Conservation (phyloP, 2,329 filamentous ascomycete species). For the Venturia asperata region DNA sequence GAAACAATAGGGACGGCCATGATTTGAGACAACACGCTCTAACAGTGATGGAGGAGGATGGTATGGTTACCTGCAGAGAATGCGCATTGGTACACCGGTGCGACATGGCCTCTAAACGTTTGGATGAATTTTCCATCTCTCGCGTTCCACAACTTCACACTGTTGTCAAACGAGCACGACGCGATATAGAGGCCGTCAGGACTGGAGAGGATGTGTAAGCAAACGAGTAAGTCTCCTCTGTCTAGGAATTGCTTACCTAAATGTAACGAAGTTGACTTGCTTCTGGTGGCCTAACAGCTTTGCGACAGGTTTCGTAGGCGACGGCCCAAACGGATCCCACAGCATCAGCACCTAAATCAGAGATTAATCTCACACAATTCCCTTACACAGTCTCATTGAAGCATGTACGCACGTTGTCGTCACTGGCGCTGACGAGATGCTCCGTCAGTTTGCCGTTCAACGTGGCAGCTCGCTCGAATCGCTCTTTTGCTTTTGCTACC, state of each 20-base stretch:
- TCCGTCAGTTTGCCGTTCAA: slow-evolving; percentile 72
- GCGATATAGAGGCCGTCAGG: slow-evolving; percentile 84
- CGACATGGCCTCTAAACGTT: slow-evolving; percentile 82
- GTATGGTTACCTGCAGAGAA: slow-evolving; percentile 59
- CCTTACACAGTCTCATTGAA: not conserved
- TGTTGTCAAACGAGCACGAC: slow-evolving; percentile 86
- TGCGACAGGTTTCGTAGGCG: slow-evolving; percentile 68
- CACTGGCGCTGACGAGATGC: slow-evolving; percentile 79
- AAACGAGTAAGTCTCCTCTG: not conserved
- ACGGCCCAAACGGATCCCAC: slow-evolving; percentile 62
- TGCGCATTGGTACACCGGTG: slow-evolving; percentile 82
- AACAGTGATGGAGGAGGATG: not conserved
- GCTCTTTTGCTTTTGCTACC: slow-evolving; percentile 64
- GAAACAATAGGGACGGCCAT: not conserved
- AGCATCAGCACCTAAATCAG: slow-evolving; percentile 68
- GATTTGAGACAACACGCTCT: not conserved
- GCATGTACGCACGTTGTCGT: slow-evolving; percentile 57
- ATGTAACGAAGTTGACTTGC: slow-evolving; percentile 84
- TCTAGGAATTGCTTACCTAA: not conserved
- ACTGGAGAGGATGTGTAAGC: slow-evolving; percentile 53
- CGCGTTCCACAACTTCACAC: slow-evolving; percentile 85
- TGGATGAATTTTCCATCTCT: slow-evolving; percentile 71
- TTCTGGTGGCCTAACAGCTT: slow-evolving; percentile 91
- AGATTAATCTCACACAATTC: not conserved
- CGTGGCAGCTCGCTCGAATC: slow-evolving; percentile 79